Percentiles rank a stretch among this genome's conserved stretches.
Conservation (phyloP, 371 early-diverging fungal genomes). For the Nosema muscidifuracis region DNA sequence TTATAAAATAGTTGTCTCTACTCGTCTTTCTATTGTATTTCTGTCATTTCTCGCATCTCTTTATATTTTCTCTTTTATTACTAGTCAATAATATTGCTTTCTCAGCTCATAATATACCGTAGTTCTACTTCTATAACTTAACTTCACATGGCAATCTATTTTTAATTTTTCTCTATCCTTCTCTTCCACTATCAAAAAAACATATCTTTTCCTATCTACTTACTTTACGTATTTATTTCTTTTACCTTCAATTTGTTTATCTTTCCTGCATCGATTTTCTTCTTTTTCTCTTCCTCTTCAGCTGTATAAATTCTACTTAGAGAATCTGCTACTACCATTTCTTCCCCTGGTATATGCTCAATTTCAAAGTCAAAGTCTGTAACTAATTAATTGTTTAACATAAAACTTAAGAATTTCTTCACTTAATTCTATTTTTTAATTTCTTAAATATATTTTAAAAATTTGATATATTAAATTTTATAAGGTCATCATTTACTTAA, state of each 20-base stretch:
- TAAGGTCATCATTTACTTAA: no score
- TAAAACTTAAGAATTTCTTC: no score
- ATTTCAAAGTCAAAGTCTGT: constrained; percentile 30
- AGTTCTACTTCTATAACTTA: constrained; percentile 9
- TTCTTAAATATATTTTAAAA: no score
- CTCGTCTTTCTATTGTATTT: constrained; percentile 21
- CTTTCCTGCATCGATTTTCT: not conserved
- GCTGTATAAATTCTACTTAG: constrained; percentile 34
- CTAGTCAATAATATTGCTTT: constrained; percentile 30
- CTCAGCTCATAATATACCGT: not conserved
- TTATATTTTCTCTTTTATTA: constrained; percentile 3
- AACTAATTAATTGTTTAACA: no score
- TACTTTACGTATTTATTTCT: not conserved
- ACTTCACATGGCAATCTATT: constrained; percentile 2
- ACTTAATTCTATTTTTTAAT: no score
- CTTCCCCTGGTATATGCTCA: constrained; percentile 35
- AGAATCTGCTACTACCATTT: constrained; percentile 30
- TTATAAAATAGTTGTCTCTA: not conserved
- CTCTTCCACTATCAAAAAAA: not conserved
- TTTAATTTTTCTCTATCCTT: constrained; percentile 6
- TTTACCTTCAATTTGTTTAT: constrained; percentile 3
- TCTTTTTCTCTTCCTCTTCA: not conserved
- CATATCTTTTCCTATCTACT: not conserved
- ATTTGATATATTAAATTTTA: no score
- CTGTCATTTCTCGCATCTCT: constrained; percentile 25